Evolutionary conservation across 495 filamentous ascomycete species (phyloP).

Genomic region (Tuber aestivum): DNA sequence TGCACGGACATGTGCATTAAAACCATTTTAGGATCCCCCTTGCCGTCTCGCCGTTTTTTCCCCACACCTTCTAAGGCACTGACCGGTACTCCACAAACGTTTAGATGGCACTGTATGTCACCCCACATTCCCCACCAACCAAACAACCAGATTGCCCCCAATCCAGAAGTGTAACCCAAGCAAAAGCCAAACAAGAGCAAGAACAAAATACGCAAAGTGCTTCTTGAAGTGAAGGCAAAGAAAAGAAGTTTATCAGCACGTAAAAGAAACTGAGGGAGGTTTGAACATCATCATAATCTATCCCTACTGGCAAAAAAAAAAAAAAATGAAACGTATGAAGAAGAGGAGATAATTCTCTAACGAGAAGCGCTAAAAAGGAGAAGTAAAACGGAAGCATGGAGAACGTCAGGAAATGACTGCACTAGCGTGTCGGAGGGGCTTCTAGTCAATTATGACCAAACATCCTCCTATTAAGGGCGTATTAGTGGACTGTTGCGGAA

Average conservation of each 20-base stretch:
- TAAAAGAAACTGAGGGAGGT: constrained; percentile 17
- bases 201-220: neutral
- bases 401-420: neutral
- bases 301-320: constrained; percentile 12
- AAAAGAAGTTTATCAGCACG: constrained; percentile 17
- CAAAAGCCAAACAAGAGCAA: neutral
- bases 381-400: constrained; percentile 17
- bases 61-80: neutral
- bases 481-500: constrained; percentile 7
- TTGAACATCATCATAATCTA: constrained; percentile 7
- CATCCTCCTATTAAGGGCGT: constrained; percentile 58
- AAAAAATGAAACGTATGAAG: constrained; percentile 2
- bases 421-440: neutral
- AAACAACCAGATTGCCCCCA: neutral
- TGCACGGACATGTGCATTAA: neutral
- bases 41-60: neutral
- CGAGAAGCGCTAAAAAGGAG: constrained; percentile 23
- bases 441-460: constrained; percentile 64
- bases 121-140: neutral
- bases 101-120: neutral
- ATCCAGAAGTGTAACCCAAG: neutral
- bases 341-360: constrained; percentile 22
- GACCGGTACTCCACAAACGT: neutral
- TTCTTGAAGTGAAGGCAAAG: constrained; percentile 20
- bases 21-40: neutral